These are phyloP conservation scores for Alternaria triticimaculans DNA, from an alignment of 2,329 filamentous ascomycete genomes.

Conservation along the genomic window DNA sequence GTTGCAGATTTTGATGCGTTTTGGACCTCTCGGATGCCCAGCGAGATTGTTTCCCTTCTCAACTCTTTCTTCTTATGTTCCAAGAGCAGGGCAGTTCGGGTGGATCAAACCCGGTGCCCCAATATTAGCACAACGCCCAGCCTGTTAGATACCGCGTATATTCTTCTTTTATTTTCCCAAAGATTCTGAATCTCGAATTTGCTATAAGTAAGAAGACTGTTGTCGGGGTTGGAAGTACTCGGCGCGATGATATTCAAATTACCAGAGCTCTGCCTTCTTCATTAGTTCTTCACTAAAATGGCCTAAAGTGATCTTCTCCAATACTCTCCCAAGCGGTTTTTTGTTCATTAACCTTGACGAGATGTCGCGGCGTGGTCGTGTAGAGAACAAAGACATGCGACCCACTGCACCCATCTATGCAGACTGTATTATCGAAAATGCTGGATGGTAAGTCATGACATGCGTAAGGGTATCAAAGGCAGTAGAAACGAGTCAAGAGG, in stretches of 20 bases:
- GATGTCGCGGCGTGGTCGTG: not conserved
- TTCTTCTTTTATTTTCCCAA: no score
- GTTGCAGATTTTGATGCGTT: not conserved
- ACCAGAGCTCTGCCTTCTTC: no score
- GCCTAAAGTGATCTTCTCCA: not conserved
- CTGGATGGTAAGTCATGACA: not conserved
- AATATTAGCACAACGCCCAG: not conserved
- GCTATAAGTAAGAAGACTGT: not conserved
- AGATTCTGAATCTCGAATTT: not conserved
- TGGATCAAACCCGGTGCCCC: accelerated
- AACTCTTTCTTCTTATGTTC: not conserved
- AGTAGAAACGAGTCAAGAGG: not conserved
- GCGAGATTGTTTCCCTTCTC: not conserved
- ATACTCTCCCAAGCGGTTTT: not conserved
- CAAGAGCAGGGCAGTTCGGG: not conserved
- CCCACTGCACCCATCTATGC: not conserved
- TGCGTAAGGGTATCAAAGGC: not conserved
- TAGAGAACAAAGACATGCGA: not conserved
- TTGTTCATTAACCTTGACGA: not conserved
- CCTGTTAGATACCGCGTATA: not conserved
- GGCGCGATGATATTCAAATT: no score
- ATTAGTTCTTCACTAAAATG: no score
- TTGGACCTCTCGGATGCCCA: not conserved
- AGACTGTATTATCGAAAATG: not conserved
- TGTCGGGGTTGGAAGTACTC: not conserved